Evolutionary conservation across 2,329 filamentous ascomycete species (phyloP).

Genomic region (Acarospora socialis): DNA sequence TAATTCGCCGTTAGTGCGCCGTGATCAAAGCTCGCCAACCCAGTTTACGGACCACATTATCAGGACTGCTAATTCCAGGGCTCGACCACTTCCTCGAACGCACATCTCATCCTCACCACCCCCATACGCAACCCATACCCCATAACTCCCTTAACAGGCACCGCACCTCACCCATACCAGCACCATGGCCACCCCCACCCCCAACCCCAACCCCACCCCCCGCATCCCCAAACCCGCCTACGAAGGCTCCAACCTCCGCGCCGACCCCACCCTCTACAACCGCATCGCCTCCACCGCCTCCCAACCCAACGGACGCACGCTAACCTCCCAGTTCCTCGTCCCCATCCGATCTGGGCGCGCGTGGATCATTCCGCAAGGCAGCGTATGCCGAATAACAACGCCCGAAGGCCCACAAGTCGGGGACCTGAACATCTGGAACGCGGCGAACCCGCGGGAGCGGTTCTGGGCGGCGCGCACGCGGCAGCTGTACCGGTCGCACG

Average conservation of each 20-base stretch:
- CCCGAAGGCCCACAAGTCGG: constrained; percentile 68
- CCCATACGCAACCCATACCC: too few relatives aligned
- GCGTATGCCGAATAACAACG: constrained; percentile 58
- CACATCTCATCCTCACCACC: too few relatives aligned
- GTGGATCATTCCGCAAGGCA: constrained; percentile 55
- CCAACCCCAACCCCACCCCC: neutral
- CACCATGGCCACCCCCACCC: neutral
- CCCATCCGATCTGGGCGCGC: constrained; percentile 61
- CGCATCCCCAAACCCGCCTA: constrained; percentile 7
- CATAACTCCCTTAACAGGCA: too few relatives aligned
- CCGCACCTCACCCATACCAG: too few relatives aligned
- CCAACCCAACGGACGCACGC: too few relatives aligned
- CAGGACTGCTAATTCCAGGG: too few relatives aligned
- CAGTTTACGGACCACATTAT: too few relatives aligned
- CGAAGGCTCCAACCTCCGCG: constrained; percentile 13
- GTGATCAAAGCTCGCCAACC: too few relatives aligned
- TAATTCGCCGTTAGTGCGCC: too few relatives aligned
- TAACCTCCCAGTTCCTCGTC: constrained; percentile 40
- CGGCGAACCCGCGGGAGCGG: constrained; percentile 59
- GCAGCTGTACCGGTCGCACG: constrained; percentile 64
- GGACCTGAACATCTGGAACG: constrained; percentile 72
- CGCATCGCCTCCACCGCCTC: too few relatives aligned
- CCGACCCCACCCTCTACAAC: constrained; percentile 15
- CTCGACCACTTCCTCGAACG: too few relatives aligned
- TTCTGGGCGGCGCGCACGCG: constrained; percentile 72